Evolutionary conservation across 2,329 filamentous ascomycete species (phyloP).

Genomic region (Microdochium trichocladiopsis): DNA sequence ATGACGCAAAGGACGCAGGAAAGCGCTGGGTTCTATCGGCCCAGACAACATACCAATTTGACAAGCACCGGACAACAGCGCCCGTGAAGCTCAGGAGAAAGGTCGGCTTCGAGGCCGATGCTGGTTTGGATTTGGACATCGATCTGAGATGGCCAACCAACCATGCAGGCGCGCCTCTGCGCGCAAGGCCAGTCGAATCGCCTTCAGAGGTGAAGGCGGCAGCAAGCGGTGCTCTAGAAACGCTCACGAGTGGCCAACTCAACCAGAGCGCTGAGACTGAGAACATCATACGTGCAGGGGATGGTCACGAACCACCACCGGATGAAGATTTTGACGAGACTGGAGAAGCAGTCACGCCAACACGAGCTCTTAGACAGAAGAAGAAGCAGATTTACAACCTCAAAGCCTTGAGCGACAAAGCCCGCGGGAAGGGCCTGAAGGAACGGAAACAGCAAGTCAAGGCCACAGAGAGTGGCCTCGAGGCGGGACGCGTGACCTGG

Average conservation of each 20-base stretch:
- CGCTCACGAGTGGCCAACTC: slow-evolving; percentile 22
- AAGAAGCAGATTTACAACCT: slow-evolving; percentile 51
- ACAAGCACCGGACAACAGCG: slow-evolving; percentile 17
- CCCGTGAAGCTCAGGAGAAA: slow-evolving; percentile 17
- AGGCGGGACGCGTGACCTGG: slow-evolving; percentile 32
- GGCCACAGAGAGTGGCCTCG: slow-evolving; percentile 15
- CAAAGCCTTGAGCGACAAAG: slow-evolving; percentile 50
- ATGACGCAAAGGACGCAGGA: slow-evolving; percentile 12
- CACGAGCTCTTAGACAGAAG: slow-evolving; percentile 40
- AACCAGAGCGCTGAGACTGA: slow-evolving; percentile 18
- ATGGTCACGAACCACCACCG: slow-evolving; percentile 17
- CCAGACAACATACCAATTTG: slow-evolving; percentile 17
- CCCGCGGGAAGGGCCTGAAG: slow-evolving; percentile 41
- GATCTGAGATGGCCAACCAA: slow-evolving; percentile 21
- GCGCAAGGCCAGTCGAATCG: slow-evolving; percentile 12
- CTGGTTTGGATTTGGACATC: slow-evolving; percentile 19
- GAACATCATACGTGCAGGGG: slow-evolving; percentile 12
- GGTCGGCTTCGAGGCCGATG: slow-evolving; percentile 11
- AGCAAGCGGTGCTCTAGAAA: slow-evolving; percentile 21
- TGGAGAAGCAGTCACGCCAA: slow-evolving; percentile 43
- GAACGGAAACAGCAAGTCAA: slow-evolving; percentile 29
- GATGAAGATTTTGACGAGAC: slow-evolving; percentile 36
- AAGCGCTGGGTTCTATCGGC: slow-evolving; percentile 17
- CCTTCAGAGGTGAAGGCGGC: slow-evolving; percentile 35
- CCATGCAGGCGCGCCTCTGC: slow-evolving; percentile 11